Conservation (phyloP, 2,329 filamentous ascomycete species). For the Xylaria polymorpha region DNA sequence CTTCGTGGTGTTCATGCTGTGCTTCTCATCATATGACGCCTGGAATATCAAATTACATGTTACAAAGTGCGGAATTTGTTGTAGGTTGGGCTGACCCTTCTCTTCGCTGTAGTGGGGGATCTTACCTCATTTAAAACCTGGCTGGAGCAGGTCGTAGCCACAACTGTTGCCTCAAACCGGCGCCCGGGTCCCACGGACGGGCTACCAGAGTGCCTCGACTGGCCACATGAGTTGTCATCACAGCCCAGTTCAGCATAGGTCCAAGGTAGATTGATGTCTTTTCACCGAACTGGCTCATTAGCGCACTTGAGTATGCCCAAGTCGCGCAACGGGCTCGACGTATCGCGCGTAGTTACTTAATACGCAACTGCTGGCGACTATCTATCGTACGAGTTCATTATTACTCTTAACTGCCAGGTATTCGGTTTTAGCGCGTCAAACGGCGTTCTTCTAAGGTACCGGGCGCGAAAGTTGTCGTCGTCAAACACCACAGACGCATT, state of each 20-base stretch:
- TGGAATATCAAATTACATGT: slow-evolving; percentile 11
- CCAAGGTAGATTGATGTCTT: background rate
- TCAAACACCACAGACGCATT: too few species aligned
- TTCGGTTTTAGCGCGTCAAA: background rate
- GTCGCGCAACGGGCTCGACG: background rate
- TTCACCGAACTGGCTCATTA: slow-evolving; percentile 18
- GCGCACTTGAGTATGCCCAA: background rate
- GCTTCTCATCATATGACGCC: slow-evolving; percentile 21
- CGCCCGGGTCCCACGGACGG: background rate
- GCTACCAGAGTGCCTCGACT: background rate
- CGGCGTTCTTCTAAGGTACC: background rate
- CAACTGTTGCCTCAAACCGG: background rate
- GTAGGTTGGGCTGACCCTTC: slow-evolving; percentile 9
- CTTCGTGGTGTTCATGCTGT: slow-evolving; percentile 27
- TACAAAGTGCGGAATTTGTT: slow-evolving; percentile 6
- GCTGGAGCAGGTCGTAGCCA: slow-evolving; percentile 1
- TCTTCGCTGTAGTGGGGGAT: slow-evolving; percentile 20
- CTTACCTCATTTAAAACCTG: slow-evolving; percentile 30
- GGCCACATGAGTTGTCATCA: slow-evolving; percentile 15
- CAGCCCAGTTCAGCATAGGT: slow-evolving; percentile 1
- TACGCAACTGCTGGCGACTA: too few species aligned
- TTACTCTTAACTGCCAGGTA: background rate
- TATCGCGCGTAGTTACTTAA: background rate
- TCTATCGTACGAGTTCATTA: too few species aligned
- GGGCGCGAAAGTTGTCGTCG: too few species aligned